Conservation (phyloP, 345 rosid genomes). For the Balakata baccata region DNA sequence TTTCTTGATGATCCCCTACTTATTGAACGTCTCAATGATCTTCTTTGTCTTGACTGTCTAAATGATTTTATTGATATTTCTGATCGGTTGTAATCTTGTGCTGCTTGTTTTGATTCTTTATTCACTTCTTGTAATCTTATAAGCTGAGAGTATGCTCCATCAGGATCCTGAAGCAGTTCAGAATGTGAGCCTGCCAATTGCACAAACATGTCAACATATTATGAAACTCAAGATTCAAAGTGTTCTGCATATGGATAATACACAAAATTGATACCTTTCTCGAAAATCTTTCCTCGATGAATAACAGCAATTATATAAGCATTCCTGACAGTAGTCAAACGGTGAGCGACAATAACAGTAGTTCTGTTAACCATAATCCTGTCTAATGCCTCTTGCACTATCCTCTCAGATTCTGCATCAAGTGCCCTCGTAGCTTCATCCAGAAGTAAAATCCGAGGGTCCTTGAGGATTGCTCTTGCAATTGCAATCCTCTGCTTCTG, state of each 20-base stretch:
- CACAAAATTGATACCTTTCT: constrained; percentile 27
- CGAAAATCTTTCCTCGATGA: constrained; percentile 41
- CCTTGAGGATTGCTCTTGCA: constrained; percentile 41
- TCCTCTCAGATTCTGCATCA: constrained; percentile 44
- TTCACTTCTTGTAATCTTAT: constrained; percentile 61
- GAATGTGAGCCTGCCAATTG: constrained; percentile 50
- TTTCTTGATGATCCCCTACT: constrained; percentile 26
- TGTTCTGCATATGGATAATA: background rate
- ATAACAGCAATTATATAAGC: constrained; percentile 34
- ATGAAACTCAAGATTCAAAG: background rate
- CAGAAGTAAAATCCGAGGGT: constrained; percentile 43
- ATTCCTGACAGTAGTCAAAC: constrained; percentile 39
- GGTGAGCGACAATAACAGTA: constrained; percentile 50
- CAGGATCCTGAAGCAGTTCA: constrained; percentile 50
- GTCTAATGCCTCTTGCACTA: constrained; percentile 50
- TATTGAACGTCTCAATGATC: constrained; percentile 15
- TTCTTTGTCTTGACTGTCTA: constrained; percentile 25
- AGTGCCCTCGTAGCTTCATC: constrained; percentile 55
- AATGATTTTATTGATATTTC: constrained; percentile 18
- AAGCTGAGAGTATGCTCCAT: constrained; percentile 83
- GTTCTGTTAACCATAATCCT: constrained; percentile 44
- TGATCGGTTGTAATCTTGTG: constrained; percentile 5
- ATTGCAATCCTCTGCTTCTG: constrained; percentile 73
- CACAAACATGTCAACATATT: background rate
- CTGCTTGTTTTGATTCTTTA: constrained; percentile 27